A percentile compares a stretch with the other conserved stretches of the same genome.
Conservation (phyloP, 2,329 filamentous ascomycete genomes). For the Metarhizium album region DNA sequence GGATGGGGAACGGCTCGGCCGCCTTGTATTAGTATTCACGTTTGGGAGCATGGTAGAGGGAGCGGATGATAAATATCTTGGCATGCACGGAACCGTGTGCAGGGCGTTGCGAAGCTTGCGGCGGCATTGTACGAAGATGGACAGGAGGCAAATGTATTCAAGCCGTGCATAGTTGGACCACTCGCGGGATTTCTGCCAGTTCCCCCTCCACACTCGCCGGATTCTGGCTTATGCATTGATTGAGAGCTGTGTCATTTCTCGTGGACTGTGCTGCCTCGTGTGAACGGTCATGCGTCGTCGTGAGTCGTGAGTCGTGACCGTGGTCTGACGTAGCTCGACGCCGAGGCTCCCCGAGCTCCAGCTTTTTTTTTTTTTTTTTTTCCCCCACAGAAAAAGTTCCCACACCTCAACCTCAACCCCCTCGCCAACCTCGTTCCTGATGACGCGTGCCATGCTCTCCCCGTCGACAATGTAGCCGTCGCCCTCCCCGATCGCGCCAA, state of each 20-base stretch:
- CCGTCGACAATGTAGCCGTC: conserved; percentile 14
- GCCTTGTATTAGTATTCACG: background rate
- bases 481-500: conserved; percentile 4
- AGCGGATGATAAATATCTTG: background rate
- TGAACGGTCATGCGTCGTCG: background rate
- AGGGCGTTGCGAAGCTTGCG: background rate
- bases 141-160: background rate
- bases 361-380: no score
- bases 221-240: background rate
- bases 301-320: background rate
- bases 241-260: no score
- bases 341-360: conserved; percentile 2
- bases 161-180: background rate
- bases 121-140: background rate
- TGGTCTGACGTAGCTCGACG: conserved; percentile 1
- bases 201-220: background rate
- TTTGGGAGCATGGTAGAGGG: background rate
- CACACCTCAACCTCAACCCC: background rate
- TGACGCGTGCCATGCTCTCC: background rate
- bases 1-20: background rate
- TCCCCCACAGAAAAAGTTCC: conserved; percentile 3
- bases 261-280: background rate
- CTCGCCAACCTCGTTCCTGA: background rate
- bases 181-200: background rate
- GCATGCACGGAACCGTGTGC: background rate